Conservation (phyloP, 306 rosid species). For the Glycine latifolia region DNA sequence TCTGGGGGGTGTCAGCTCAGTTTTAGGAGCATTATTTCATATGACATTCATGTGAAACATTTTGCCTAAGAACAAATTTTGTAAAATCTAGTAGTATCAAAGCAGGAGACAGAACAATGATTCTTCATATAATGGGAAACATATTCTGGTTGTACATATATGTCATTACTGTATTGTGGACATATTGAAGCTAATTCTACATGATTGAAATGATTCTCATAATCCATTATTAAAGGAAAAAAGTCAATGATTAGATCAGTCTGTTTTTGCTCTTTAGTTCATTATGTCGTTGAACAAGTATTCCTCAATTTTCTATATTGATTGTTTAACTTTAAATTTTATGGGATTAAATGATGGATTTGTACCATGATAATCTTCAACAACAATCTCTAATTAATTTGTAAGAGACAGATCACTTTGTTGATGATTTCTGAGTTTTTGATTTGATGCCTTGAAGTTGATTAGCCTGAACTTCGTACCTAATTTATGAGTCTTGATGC, state of each 20-base stretch:
- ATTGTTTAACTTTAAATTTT: not conserved
- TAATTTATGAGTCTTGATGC: not conserved
- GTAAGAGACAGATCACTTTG: not conserved
- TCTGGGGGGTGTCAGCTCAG: not conserved
- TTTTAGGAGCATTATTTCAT: not conserved
- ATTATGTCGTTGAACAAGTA: no score
- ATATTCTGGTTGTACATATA: slow-evolving; percentile 11
- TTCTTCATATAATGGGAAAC: not conserved
- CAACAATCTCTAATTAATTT: slow-evolving; percentile 16
- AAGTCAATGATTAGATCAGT: no score
- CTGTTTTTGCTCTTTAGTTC: no score
- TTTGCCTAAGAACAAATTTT: not conserved
- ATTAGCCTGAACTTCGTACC: not conserved
- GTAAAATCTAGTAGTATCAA: no score
- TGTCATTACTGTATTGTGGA: slow-evolving; percentile 5
- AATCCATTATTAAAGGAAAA: not conserved
- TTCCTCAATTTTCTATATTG: not conserved
- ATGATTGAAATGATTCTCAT: slow-evolving; percentile 12
- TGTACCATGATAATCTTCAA: slow-evolving; percentile 10
- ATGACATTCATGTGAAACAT: not conserved
- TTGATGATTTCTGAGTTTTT: slow-evolving; percentile 15
- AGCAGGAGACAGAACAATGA: no score
- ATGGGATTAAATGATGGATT: slow-evolving; percentile 26
- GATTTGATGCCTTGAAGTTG: slow-evolving; percentile 13
- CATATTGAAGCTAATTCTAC: slow-evolving; percentile 1